These are phyloP conservation scores for Neofusicoccum cordaticola DNA, from an alignment of 2,329 filamentous ascomycete species.

Conservation along the genomic window DNA sequence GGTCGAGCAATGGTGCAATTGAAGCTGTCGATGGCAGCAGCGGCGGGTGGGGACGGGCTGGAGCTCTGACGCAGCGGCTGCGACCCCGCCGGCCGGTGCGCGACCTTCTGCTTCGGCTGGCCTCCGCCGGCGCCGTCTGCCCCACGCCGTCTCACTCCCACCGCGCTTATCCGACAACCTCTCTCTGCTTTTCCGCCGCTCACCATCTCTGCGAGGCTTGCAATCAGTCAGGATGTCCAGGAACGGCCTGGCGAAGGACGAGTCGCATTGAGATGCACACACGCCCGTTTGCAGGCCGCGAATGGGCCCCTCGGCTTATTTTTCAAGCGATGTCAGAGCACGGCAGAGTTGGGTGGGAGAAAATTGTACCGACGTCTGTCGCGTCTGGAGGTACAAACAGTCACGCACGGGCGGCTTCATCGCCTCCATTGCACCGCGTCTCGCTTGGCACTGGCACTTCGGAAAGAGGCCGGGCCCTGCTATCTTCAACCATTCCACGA, in stretches of 20 bases:
- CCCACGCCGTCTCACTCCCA: neutral
- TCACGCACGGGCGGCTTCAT: no score
- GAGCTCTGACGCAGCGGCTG: slow-evolving; percentile 7
- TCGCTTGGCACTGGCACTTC: no score
- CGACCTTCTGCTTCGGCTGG: neutral
- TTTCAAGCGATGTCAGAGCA: neutral
- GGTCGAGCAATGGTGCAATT: slow-evolving; percentile 14
- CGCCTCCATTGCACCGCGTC: no score
- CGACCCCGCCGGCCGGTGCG: neutral
- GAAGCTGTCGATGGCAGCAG: slow-evolving; percentile 13
- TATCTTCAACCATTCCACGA: no score
- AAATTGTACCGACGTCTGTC: neutral
- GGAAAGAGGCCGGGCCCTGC: no score
- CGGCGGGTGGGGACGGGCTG: slow-evolving; percentile 8
- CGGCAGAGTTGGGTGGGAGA: neutral
- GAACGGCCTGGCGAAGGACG: neutral
- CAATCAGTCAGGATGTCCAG: neutral
- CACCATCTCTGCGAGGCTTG: no score
- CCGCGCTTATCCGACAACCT: no score
- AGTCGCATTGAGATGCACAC: neutral
- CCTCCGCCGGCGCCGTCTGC: no score
- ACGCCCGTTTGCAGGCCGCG: neutral
- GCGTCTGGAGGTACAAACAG: no score
- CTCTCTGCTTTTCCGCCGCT: no score
- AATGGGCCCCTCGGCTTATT: neutral